Evolutionary conservation across 2,329 filamentous ascomycete species (phyloP).

Genomic region (Lasiodiplodia theobromae): DNA sequence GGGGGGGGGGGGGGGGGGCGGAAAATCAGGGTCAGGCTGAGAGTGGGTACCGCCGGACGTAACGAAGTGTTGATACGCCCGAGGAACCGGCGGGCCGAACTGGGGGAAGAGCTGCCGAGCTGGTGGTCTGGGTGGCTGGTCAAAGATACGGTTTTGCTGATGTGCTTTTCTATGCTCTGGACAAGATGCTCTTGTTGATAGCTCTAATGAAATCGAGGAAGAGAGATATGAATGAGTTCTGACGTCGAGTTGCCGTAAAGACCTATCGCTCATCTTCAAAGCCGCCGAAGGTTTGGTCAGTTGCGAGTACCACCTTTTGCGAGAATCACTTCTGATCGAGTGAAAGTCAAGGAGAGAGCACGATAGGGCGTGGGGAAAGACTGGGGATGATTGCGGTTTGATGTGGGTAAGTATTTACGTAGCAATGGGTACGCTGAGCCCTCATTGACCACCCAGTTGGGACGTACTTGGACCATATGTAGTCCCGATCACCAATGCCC

Average conservation of each 20-base stretch:
- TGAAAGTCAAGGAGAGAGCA: not conserved
- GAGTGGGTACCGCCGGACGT: not conserved
- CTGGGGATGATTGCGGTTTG: not conserved
- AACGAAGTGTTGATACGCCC: not conserved
- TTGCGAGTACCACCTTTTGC: not conserved
- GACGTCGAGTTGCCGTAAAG: not conserved
- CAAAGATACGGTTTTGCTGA: not conserved
- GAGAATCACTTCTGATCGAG: not conserved
- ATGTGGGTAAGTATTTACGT: not conserved
- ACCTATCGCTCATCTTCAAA: not conserved
- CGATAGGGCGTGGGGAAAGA: not conserved
- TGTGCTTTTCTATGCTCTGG: not conserved
- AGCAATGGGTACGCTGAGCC: not conserved
- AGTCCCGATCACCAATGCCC: not conserved
- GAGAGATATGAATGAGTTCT: not conserved
- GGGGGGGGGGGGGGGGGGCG: too few relatives aligned
- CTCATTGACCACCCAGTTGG: not conserved
- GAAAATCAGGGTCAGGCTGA: not conserved
- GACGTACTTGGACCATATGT: not conserved
- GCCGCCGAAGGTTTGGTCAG: not conserved
- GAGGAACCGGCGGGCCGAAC: not conserved
- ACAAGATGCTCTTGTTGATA: not conserved
- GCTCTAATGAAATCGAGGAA: not conserved
- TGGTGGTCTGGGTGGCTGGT: not conserved
- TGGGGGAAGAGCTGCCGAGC: not conserved